These are phyloP conservation scores for Colletotrichum lindemuthianum DNA, from an alignment of 2,329 filamentous ascomycete species.

Conservation along the genomic window DNA sequence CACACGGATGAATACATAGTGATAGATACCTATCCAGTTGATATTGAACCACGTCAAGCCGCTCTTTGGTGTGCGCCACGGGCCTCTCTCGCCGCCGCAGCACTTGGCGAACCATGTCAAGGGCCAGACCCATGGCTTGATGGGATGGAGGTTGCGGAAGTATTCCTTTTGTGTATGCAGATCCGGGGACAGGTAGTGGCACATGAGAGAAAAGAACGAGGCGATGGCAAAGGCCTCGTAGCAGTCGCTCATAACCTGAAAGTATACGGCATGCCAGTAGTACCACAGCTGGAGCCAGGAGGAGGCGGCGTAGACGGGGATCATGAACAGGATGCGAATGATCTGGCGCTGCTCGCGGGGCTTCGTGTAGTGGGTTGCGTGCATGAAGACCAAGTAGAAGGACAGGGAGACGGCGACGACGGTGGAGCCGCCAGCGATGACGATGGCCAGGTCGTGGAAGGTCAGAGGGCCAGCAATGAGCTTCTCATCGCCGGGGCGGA, in stretches of 20 bases:
- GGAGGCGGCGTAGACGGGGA: slow-evolving; percentile 81
- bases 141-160: slow-evolving; percentile 74
- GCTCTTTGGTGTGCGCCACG: slow-evolving; percentile 79
- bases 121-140: slow-evolving; percentile 80
- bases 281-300: slow-evolving; percentile 78
- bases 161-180: slow-evolving; percentile 85
- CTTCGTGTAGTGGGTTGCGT: slow-evolving; percentile 69
- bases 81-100: slow-evolving; percentile 74
- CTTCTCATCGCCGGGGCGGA: slow-evolving; percentile 56
- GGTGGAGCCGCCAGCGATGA: slow-evolving; percentile 60
- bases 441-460: slow-evolving; percentile 65
- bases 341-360: slow-evolving; percentile 73
- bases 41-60: slow-evolving; percentile 93
- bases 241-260: slow-evolving; percentile 82
- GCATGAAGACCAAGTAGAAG: slow-evolving; percentile 66
- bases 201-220: slow-evolving; percentile 85
- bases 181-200: slow-evolving; percentile 81
- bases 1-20: slow-evolving; percentile 86
- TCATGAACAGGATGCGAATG: slow-evolving; percentile 89
- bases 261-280: slow-evolving; percentile 84
- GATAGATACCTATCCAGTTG: slow-evolving; percentile 83
- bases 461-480: slow-evolving; percentile 59
- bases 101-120: slow-evolving; percentile 76
- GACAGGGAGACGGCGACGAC: slow-evolving; percentile 63
- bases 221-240: slow-evolving; percentile 92